Evolutionary conservation across 192 early-diverging fungal genomes (phyloP), one percentile per base, ranked within the genome.

Genomic region (Podila clonocystis): DNA sequence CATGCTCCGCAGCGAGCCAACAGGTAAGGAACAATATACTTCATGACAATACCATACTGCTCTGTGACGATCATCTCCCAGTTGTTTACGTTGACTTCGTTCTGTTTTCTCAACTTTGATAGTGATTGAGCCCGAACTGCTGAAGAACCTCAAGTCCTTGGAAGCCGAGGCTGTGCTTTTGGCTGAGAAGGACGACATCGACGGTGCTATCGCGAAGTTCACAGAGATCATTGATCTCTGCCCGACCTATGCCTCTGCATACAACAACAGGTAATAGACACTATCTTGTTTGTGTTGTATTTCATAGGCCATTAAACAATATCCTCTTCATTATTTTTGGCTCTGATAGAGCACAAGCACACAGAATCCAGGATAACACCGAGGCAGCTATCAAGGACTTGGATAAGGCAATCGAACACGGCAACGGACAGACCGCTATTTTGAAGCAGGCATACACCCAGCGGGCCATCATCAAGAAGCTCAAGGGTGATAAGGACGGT

Each of bases 391-490:
- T 88, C 17, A 26, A 73, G 36, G 87, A 88, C 67, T 65, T 88
- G 50, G 63, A 84, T 19, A 75, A 84, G 70, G 85, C 85, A 6
- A 86, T 88, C 34, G 66, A 74, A 19, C 52, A 73, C 34, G 87
- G 67, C 4, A 65, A 41, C 20, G 85, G 83, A 36, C 85, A 88
- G 31, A 64, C 83, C 8, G 82, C 76, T 45, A 75, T 88, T 13
- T 49, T 88, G 19, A 74, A 84, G 29, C 86, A 79, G 69, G 87
- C 87, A 26, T 88, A 88, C 65, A 88, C 87, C 7, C 87, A 88
- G 34, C 67, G 87, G 50, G 87, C 83, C 12, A 86, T 88, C 20
- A 71, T 88, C 50, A 78, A 77, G 57, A 82, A 82, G 28, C 73
- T 79, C 9, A 52, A 72, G 31, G 87, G 87, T 1, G 83, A 88